phyloP scores from a whole-genome alignment of 192 early-diverging fungal species.

The Gryganskiella cystojenkinii region DNA sequence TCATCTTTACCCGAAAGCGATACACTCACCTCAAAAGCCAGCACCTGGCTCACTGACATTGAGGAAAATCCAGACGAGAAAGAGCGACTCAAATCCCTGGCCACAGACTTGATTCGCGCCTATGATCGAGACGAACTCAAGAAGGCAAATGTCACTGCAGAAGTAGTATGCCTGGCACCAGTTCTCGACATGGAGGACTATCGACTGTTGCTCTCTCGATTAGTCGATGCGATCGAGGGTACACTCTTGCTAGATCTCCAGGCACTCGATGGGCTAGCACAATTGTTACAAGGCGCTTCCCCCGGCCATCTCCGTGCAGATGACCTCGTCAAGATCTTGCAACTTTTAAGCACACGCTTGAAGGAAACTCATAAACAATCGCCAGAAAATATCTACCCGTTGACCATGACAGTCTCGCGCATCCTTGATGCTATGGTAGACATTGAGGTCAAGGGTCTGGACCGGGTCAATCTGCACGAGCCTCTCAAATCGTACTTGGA shows the following conservation, averaged over 20 bases:
- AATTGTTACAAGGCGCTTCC: background rate
- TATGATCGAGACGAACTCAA: slow-evolving; percentile 2
- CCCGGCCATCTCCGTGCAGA: background rate
- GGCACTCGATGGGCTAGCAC: background rate
- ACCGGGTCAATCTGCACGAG: too few species aligned
- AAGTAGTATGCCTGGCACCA: too few species aligned
- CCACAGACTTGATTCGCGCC: background rate
- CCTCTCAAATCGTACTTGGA: too few species aligned
- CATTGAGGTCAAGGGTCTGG: too few species aligned
- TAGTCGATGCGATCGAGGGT: background rate
- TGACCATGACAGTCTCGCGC: slow-evolving; percentile 3
- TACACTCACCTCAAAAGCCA: too few species aligned
- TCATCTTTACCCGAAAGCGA: too few species aligned
- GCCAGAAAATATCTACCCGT: background rate
- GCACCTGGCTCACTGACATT: background rate
- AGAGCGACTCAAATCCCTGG: background rate
- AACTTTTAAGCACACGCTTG: background rate
- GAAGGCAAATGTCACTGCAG: background rate
- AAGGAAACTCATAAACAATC: background rate
- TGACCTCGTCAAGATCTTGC: slow-evolving; percentile 8
- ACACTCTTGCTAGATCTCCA: background rate
- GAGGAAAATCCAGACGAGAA: background rate
- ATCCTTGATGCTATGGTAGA: too few species aligned
- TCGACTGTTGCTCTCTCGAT: background rate
- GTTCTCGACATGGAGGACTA: background rate